phyloP scores from a whole-genome alignment of 768 basidiomycete species.

The Hygrophoropsis aurantiaca region DNA sequence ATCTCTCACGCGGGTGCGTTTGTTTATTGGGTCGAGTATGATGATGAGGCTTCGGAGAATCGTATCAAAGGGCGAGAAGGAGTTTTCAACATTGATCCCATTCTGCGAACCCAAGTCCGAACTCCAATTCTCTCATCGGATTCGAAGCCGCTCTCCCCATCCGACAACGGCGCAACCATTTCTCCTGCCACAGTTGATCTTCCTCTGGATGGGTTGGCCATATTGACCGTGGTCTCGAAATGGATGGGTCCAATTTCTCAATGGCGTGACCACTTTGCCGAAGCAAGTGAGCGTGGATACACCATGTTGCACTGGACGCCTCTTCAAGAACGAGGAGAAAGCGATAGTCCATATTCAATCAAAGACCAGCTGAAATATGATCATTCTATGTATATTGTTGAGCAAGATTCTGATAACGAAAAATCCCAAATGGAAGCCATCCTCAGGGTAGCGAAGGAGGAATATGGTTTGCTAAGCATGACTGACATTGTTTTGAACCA shows the following conservation, averaged over 20 bases:
- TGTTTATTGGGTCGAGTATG: conserved; percentile 93
- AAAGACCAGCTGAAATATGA: conserved; percentile 85
- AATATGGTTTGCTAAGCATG: conserved; percentile 85
- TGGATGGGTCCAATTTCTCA: conserved; percentile 90
- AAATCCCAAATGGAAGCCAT: conserved; percentile 58
- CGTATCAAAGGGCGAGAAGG: conserved; percentile 84
- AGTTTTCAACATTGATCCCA: conserved; percentile 95
- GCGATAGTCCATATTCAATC: conserved; percentile 93
- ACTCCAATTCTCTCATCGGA: conserved; percentile 67
- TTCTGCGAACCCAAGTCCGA: conserved; percentile 74
- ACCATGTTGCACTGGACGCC: conserved; percentile 99
- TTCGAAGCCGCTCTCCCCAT: conserved; percentile 49
- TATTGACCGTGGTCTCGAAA: conserved; percentile 91
- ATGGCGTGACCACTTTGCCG: conserved; percentile 80
- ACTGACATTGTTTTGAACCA: conserved; percentile 98
- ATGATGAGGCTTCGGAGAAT: conserved; percentile 52
- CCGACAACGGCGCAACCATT: conserved; percentile 52
- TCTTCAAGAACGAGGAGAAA: conserved; percentile 86
- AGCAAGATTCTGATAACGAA: conserved; percentile 49
- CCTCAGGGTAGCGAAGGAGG: conserved; percentile 69
- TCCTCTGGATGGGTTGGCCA: conserved; percentile 83
- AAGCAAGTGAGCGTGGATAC: conserved; percentile 88
- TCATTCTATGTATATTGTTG: conserved; percentile 58
- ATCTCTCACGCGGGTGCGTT: conserved; percentile 98
- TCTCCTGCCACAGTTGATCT: conserved; percentile 58